A percentile compares a stretch with the other conserved stretches of the same genome.
Conservation (phyloP, 441 rosid genomes). For the Adansonia grandidieri region DNA sequence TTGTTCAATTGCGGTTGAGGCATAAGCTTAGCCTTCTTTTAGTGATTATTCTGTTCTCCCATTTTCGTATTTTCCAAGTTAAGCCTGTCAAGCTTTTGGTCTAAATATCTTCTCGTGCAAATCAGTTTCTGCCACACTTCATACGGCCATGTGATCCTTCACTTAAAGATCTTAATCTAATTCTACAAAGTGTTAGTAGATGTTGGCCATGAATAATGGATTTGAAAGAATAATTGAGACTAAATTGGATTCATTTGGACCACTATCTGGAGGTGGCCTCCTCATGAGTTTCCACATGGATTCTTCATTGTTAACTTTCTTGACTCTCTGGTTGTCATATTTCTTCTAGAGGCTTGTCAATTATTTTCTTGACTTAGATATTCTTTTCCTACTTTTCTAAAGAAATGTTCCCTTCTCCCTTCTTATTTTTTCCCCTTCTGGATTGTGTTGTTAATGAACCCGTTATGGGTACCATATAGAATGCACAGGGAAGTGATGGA, state of each 20-base stretch:
- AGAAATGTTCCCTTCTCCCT: not conserved
- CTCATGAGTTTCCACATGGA: not conserved
- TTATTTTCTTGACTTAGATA: not conserved
- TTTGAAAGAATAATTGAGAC: slow-evolving; percentile 9
- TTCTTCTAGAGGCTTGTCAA: not conserved
- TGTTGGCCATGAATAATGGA: not conserved
- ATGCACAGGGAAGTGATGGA: slow-evolving; percentile 55
- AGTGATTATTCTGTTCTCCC: not conserved
- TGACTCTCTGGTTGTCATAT: not conserved
- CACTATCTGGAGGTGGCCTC: not conserved
- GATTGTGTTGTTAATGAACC: slow-evolving; percentile 7
- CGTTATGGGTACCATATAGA: slow-evolving; percentile 38
- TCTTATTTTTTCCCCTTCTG: slow-evolving; percentile 4
- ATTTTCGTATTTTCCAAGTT: not conserved
- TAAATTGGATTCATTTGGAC: not conserved
- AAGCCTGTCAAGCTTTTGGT: not conserved
- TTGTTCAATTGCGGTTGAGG: not conserved
- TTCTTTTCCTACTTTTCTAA: not conserved
- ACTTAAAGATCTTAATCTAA: slow-evolving; percentile 16
- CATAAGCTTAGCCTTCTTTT: slow-evolving; percentile 1
- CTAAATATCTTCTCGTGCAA: not conserved
- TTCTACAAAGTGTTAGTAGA: not conserved
- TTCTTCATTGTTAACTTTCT: slow-evolving; percentile 12
- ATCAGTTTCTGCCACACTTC: not conserved
- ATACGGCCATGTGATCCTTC: not conserved